A percentile compares a stretch with the other conserved stretches of the same genome.
Conservation (phyloP, 148 eudicot genomes). For the Drosera capensis region DNA sequence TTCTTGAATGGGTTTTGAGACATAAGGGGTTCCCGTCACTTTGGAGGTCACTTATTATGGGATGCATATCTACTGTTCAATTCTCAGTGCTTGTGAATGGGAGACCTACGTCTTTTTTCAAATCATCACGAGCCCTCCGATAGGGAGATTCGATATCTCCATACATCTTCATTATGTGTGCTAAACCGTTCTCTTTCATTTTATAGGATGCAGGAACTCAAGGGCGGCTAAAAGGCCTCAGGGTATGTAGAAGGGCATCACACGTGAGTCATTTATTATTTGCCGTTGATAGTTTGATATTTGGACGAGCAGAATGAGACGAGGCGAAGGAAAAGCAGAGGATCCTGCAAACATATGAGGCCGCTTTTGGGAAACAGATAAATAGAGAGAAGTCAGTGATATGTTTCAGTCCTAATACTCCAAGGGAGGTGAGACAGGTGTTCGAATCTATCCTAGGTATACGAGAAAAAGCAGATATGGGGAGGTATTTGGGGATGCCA, state of each 20-base stretch:
- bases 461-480: too few species aligned
- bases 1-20: not conserved
- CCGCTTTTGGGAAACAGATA: not conserved
- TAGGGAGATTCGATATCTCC: slow-evolving; percentile 1
- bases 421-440: too few species aligned
- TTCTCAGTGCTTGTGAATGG: not conserved
- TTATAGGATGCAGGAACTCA: not conserved
- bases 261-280: not conserved
- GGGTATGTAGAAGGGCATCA: not conserved
- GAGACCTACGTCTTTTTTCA: not conserved
- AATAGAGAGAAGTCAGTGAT: too few species aligned
- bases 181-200: not conserved
- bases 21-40: not conserved
- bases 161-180: not conserved
- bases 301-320: not conserved
- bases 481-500: too few species aligned
- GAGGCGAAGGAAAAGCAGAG: not conserved
- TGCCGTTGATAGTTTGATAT: not conserved
- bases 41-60: not conserved
- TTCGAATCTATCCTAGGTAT: too few species aligned
- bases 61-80: not conserved
- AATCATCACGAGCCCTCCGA: not conserved
- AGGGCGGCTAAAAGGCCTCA: not conserved
- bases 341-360: not conserved
- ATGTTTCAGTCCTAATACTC: too few species aligned